Evolutionary conservation across 768 basidiomycete genomes (phyloP).

Genomic region (Steccherinum ochraceum): DNA sequence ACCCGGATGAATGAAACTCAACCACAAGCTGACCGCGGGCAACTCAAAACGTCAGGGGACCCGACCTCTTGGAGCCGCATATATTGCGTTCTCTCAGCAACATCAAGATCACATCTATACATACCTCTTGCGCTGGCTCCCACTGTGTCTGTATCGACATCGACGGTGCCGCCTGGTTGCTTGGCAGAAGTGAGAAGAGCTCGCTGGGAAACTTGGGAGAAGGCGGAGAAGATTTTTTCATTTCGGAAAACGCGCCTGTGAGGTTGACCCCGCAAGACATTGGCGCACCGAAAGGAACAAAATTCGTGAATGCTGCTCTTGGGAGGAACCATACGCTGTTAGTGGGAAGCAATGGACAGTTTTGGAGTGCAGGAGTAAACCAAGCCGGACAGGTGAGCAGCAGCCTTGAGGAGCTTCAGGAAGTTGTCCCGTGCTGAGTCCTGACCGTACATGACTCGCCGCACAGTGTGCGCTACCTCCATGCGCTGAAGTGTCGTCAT

Average conservation of each 20-base stretch:
- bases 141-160: slow-evolving; percentile 71
- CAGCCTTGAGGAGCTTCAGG: background rate
- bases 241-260: slow-evolving; percentile 74
- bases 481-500: slow-evolving; percentile 58
- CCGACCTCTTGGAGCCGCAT: slow-evolving; percentile 84
- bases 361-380: slow-evolving; percentile 85
- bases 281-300: slow-evolving; percentile 45
- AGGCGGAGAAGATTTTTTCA: slow-evolving; percentile 10
- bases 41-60: slow-evolving; percentile 33
- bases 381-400: slow-evolving; percentile 67
- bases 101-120: slow-evolving; percentile 63
- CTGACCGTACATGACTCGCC: background rate
- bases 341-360: slow-evolving; percentile 72
- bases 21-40: background rate
- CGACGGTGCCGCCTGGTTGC: slow-evolving; percentile 81
- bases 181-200: slow-evolving; percentile 75
- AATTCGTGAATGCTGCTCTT: slow-evolving; percentile 76
- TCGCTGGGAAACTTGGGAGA: slow-evolving; percentile 55
- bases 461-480: slow-evolving; percentile 65
- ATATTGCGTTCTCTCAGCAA: slow-evolving; percentile 86
- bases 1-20: slow-evolving; percentile 10
- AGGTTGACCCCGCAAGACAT: slow-evolving; percentile 51
- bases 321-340: slow-evolving; percentile 80
- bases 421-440: background rate
- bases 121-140: slow-evolving; percentile 71